These are phyloP conservation scores for Ormosia emarginata DNA, from an alignment of 306 rosid genomes.

Conservation along the genomic window DNA sequence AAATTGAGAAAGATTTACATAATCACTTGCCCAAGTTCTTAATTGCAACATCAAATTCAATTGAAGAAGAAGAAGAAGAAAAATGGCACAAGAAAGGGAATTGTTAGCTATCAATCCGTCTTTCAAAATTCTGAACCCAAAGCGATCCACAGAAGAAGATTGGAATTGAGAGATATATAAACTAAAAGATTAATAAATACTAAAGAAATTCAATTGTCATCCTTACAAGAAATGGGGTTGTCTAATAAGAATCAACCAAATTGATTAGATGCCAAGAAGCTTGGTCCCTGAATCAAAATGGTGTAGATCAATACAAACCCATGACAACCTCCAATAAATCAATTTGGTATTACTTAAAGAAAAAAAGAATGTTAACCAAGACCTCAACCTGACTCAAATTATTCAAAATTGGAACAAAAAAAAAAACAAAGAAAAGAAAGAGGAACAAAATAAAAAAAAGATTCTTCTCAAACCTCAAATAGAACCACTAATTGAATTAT, in stretches of 20 bases:
- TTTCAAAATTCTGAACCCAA: background rate
- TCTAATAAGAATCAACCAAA: slow-evolving; percentile 7
- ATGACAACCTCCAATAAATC: background rate
- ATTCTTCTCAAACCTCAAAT: slow-evolving; percentile 5
- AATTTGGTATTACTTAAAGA: background rate
- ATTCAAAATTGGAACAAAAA: background rate
- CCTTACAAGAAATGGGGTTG: background rate
- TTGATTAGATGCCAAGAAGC: background rate
- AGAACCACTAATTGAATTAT: background rate
- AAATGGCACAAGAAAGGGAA: background rate
- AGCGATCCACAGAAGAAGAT: background rate
- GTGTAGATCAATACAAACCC: background rate
- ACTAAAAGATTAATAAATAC: background rate
- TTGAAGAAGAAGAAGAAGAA: background rate
- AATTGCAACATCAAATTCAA: background rate
- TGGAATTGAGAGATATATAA: background rate
- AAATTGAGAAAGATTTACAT: background rate
- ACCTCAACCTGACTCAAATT: slow-evolving; percentile 9
- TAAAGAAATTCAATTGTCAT: background rate
- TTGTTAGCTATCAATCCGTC: background rate
- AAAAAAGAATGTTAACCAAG: background rate
- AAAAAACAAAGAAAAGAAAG: background rate
- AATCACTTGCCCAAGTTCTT: background rate
- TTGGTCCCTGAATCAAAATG: background rate
- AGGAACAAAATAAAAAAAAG: background rate